These are phyloP conservation scores for Protomyces gravidus DNA, from an alignment of 1,139 yeast species.

Conservation along the genomic window DNA sequence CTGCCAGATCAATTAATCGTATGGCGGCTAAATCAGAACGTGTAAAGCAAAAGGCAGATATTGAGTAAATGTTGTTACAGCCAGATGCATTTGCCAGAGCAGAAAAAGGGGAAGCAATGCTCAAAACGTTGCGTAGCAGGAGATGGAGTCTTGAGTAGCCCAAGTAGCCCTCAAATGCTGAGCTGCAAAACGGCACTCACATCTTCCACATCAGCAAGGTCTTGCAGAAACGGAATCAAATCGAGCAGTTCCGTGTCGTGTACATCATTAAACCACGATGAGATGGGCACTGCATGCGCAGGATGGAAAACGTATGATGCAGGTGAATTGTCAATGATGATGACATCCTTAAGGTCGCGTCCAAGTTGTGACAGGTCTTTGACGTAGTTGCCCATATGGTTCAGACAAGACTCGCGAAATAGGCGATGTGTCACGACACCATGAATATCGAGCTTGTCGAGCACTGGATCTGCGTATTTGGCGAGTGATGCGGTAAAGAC, in stretches of 20 bases:
- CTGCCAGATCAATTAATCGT: no score
- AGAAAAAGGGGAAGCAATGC: no score
- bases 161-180: constrained; percentile 12
- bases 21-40: no score
- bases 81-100: no score
- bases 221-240: constrained; percentile 84
- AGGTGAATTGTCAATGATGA: constrained; percentile 93
- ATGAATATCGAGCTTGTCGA: constrained; percentile 75
- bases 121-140: no score
- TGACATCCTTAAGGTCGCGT: constrained; percentile 76
- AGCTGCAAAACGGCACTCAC: constrained; percentile 73
- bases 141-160: no score
- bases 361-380: constrained; percentile 92
- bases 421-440: constrained; percentile 80
- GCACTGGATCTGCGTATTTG: constrained; percentile 90
- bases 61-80: no score
- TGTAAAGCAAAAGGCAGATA: no score
- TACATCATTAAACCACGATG: constrained; percentile 96
- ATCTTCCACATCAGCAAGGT: constrained; percentile 68
- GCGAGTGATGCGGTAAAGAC: constrained; percentile 95
- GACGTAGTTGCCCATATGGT: constrained; percentile 86
- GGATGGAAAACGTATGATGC: constrained; percentile 97
- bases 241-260: constrained; percentile 94
- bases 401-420: constrained; percentile 79
- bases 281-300: constrained; percentile 95